These are phyloP conservation scores for Nothophaeocryptopus gaeumannii DNA, from an alignment of 2,329 filamentous ascomycete genomes.

Conservation along the genomic window DNA sequence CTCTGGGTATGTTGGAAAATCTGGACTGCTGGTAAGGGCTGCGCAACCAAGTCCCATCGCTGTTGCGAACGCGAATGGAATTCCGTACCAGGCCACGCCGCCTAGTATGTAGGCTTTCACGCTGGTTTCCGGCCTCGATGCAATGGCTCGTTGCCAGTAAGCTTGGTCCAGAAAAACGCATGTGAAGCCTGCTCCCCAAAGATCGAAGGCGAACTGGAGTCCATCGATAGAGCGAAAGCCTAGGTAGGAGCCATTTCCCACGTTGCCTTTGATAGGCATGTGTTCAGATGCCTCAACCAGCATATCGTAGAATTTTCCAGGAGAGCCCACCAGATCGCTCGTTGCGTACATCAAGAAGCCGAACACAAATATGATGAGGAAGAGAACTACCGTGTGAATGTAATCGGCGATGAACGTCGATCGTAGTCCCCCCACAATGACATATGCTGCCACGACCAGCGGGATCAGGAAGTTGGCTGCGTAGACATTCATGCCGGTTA, in stretches of 20 bases:
- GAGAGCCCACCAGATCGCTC: slow-evolving; percentile 40
- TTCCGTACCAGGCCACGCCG: slow-evolving; percentile 49
- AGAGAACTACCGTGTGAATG: slow-evolving; percentile 42
- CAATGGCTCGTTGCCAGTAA: slow-evolving; percentile 49
- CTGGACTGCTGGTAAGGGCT: slow-evolving; percentile 43
- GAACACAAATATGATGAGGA: slow-evolving; percentile 47
- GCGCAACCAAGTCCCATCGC: slow-evolving; percentile 47
- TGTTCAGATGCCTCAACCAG: slow-evolving; percentile 37
- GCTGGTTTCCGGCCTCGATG: slow-evolving; percentile 38
- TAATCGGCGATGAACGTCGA: slow-evolving; percentile 44
- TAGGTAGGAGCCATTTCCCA: slow-evolving; percentile 40
- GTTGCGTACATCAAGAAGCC: slow-evolving; percentile 44
- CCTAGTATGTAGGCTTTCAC: slow-evolving; percentile 42
- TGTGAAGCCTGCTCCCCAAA: slow-evolving; percentile 28
- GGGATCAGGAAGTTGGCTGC: slow-evolving; percentile 46
- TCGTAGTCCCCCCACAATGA: slow-evolving; percentile 39
- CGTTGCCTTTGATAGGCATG: slow-evolving; percentile 40
- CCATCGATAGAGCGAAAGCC: slow-evolving; percentile 43
- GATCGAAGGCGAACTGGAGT: slow-evolving; percentile 42
- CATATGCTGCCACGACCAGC: slow-evolving; percentile 39
- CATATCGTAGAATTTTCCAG: slow-evolving; percentile 41
- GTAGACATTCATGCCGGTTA: slow-evolving; percentile 47
- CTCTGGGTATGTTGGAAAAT: slow-evolving; percentile 44
- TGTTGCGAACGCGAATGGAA: slow-evolving; percentile 49
- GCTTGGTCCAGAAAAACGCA: slow-evolving; percentile 38